Base-by-base conservation (phyloP, 495 filamentous ascomycete genomes). In the Pyrenopolyporus hunteri region DNA sequence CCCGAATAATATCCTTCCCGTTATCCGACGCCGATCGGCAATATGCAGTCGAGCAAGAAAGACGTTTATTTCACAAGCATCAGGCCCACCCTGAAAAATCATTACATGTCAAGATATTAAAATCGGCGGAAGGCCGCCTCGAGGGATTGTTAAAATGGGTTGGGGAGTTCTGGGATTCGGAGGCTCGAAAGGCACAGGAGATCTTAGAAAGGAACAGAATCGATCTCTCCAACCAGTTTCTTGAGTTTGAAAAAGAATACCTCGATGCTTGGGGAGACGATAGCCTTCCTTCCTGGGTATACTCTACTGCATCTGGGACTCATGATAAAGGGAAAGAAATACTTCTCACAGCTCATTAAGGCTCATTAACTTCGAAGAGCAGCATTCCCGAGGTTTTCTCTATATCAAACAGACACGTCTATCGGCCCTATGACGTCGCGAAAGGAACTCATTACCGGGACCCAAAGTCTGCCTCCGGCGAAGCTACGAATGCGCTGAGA, bases 1-100 rank as follows among this genome's bases (percentile, higher is more conserved):
- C 49, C 2, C 64, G 62, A 14, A 59, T 70, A 23, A 55, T 70
- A 59, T 70, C 68, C 10, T 70, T 70, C 31, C 68, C 64, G 3
- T 23, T 67, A 2, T 64, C 68, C 0, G 57, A 61, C n/a, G 44
- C 32, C 4, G 68, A 70, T 33, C 57, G 64, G 3, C 60, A 57
- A 11, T 67, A 63, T 26, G 68, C 64, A 19, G 57, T 70, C 5
- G 52, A 56, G 42, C 67, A 67, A 45, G 64, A 70, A 39, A 64
- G 48, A 52, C 46, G 33, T 6, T 26, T 53, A 7, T 65, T 67
- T 22, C 22, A 63, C 28, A 33, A 65, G 14, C 17, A 44, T 11
- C 64, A 70, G 37, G 29, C 37, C 6, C 43, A 50, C 4, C 32
- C 59, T 1, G 46, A 35, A 4, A 44, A 35, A 11, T 48, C 58